phyloP scores from a whole-genome alignment of 148 eudicot genomes.

The Silene conica region DNA sequence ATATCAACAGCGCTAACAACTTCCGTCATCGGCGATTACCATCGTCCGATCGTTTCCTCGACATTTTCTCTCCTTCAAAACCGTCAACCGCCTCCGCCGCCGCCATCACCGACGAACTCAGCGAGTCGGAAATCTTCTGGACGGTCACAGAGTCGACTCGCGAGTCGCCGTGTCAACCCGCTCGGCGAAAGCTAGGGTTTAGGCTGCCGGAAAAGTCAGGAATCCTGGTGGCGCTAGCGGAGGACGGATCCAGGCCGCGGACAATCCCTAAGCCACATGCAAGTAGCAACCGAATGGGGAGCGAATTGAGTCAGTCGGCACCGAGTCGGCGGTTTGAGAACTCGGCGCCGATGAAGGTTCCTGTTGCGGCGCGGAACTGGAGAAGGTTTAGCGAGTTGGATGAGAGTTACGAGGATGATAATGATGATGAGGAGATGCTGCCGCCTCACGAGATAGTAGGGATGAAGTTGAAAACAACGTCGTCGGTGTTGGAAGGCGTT shows the following conservation, averaged over 20 bases:
- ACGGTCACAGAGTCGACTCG: conserved; percentile 30
- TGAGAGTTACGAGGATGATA: conserved; percentile 18
- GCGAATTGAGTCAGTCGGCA: conserved; percentile 28
- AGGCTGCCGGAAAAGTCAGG: conserved; percentile 38
- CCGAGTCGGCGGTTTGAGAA: conserved; percentile 36
- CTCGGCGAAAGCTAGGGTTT: conserved; percentile 13
- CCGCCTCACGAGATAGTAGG: conserved; percentile 83
- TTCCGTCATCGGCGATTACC: conserved; percentile 44
- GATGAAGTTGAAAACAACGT: conserved; percentile 47
- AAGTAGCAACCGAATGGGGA: neutral
- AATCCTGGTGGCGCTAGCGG: conserved; percentile 48
- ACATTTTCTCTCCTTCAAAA: conserved; percentile 36
- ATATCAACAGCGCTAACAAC: conserved; percentile 25
- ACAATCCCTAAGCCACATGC: conserved; percentile 40
- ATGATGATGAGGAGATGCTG: conserved; percentile 55
- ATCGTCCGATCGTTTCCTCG: conserved; percentile 49
- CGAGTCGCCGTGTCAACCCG: conserved; percentile 4
- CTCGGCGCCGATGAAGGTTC: conserved; percentile 61
- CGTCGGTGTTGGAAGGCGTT: conserved; percentile 65
- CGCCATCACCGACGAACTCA: conserved; percentile 40
- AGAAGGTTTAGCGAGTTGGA: conserved; percentile 20
- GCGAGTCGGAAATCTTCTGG: conserved; percentile 57
- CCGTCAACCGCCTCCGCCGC: neutral
- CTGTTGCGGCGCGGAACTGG: conserved; percentile 31
- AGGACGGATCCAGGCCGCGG: conserved; percentile 32